Conservation (phyloP, 495 filamentous ascomycete species). For the Cercophora scortea region DNA sequence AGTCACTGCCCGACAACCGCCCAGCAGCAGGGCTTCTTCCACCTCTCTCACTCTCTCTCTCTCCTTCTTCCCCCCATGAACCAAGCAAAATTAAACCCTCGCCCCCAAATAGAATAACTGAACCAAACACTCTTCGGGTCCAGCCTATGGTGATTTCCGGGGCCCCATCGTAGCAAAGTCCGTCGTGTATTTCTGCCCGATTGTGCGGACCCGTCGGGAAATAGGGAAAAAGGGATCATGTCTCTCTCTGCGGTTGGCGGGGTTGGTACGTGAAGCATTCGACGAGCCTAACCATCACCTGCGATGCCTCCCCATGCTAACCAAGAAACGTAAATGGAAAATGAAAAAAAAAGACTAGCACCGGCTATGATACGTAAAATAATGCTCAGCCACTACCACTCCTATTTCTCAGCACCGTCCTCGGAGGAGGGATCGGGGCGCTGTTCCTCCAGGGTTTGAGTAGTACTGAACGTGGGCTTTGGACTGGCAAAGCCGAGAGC, state of each 20-base stretch:
- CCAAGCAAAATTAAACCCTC: neutral
- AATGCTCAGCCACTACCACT: slow-evolving; percentile 1
- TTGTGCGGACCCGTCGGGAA: too few relatives aligned
- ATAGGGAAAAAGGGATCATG: too few relatives aligned
- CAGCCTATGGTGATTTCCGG: too few relatives aligned
- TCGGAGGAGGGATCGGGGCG: neutral
- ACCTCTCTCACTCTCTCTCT: neutral
- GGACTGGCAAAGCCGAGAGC: neutral
- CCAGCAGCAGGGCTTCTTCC: neutral
- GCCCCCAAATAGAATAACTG: neutral
- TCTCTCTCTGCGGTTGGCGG: too few relatives aligned
- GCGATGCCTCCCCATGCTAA: too few relatives aligned
- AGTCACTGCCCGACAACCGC: neutral
- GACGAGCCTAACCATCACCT: too few relatives aligned
- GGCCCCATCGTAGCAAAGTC: too few relatives aligned
- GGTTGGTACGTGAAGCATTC: too few relatives aligned
- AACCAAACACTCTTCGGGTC: neutral
- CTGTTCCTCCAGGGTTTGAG: slow-evolving; percentile 12
- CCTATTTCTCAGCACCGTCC: slow-evolving; percentile 3
- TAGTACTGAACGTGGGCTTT: slow-evolving; percentile 6
- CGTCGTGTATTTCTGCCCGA: too few relatives aligned
- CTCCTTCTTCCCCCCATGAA: neutral
- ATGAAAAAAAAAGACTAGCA: too few relatives aligned
- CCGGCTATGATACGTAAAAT: too few relatives aligned
- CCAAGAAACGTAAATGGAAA: too few relatives aligned